Percentiles rank a stretch among this genome's conserved stretches.
phyloP scores from a whole-genome alignment of 352 stramenopile genomes.

The Phytophthora fragariaefolia region DNA sequence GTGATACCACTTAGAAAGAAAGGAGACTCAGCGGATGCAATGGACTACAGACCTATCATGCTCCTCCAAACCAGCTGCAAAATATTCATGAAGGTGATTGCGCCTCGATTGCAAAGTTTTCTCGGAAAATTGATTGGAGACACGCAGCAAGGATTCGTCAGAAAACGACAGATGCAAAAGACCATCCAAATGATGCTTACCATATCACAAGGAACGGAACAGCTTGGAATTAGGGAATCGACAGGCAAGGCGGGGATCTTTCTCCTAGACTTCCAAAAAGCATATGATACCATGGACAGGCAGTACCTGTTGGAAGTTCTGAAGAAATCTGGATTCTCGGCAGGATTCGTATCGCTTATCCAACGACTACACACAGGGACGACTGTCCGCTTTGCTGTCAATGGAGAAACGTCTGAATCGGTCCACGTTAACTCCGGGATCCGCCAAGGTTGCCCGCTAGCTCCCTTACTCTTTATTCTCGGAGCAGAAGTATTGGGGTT shows the following conservation, averaged over 20 bases:
- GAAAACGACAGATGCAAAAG: background rate
- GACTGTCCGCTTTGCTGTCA: conserved; percentile 10
- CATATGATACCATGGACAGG: conserved; percentile 9
- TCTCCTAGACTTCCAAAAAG: background rate
- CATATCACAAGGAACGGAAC: background rate
- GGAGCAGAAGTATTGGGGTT: background rate
- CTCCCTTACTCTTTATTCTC: conserved; percentile 7
- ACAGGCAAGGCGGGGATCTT: background rate
- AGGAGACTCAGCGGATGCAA: background rate
- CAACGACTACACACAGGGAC: conserved; percentile 2
- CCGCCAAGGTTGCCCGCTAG: conserved; percentile 11
- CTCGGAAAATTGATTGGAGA: background rate
- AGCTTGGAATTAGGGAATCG: background rate
- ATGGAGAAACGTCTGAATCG: conserved; percentile 9
- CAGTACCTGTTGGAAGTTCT: conserved; percentile 1
- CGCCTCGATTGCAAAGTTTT: background rate
- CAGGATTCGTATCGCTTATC: background rate
- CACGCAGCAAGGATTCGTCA: background rate
- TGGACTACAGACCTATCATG: background rate
- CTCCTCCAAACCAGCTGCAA: background rate
- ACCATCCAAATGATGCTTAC: background rate
- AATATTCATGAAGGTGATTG: background rate
- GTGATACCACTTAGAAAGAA: background rate
- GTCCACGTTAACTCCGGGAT: conserved; percentile 9
- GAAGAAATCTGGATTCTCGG: background rate